These are phyloP conservation scores for Cornus kousa DNA, from an alignment of 148 eudicot genomes.

Conservation along the genomic window DNA sequence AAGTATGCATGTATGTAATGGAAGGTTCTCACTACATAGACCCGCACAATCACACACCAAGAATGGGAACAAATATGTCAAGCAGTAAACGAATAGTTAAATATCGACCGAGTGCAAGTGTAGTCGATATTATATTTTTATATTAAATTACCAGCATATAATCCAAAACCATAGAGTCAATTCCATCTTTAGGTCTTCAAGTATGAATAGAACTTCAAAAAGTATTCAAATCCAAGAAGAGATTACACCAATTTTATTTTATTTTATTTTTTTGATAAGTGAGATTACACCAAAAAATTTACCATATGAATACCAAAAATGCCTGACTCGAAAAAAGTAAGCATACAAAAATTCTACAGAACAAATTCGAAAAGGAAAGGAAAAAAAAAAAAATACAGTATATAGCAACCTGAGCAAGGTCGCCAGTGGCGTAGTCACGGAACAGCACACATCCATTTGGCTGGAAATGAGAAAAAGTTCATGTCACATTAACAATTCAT, in stretches of 20 bases:
- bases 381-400: not conserved
- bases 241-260: not conserved
- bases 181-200: not conserved
- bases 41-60: no score
- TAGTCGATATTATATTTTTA: not conserved
- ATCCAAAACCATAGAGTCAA: not conserved
- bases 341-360: not conserved
- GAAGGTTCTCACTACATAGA: no score
- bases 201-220: not conserved
- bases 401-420: conserved; percentile 91
- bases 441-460: conserved; percentile 79
- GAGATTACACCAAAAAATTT: not conserved
- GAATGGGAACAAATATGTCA: no score
- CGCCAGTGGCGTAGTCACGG: conserved; percentile 98
- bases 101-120: no score
- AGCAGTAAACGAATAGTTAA: no score
- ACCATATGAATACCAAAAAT: not conserved
- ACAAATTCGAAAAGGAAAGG: not conserved
- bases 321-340: not conserved
- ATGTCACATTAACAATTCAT: conserved; percentile 9
- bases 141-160: not conserved
- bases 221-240: not conserved
- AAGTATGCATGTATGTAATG: no score
- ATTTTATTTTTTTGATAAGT: no score
- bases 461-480: conserved; percentile 45